These are phyloP conservation scores for Leptomonas pyrrhocoris DNA, from an alignment of 208 protist genomes.

Conservation along the genomic window DNA sequence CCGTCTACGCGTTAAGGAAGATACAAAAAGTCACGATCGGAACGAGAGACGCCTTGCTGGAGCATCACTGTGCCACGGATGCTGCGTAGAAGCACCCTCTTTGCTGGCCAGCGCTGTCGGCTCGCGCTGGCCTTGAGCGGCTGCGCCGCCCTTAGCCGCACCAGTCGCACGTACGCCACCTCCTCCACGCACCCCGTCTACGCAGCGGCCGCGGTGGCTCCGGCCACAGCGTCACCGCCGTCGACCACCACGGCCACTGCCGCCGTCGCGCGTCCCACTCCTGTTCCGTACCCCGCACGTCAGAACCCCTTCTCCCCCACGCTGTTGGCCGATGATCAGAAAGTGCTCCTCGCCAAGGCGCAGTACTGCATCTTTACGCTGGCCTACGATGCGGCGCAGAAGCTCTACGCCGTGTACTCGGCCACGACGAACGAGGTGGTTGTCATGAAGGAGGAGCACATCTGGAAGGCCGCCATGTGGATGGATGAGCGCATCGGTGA, in stretches of 20 bases:
- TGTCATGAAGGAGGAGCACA: constrained; percentile 40
- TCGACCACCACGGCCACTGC: constrained; percentile 1
- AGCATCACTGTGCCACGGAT: constrained; percentile 3
- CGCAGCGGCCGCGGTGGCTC: neutral
- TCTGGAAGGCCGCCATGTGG: constrained; percentile 87
- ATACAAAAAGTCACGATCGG: no score
- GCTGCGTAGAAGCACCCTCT: constrained; percentile 5
- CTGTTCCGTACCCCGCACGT: constrained; percentile 44
- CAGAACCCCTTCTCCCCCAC: constrained; percentile 57
- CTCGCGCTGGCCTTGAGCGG: neutral
- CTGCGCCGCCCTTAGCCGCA: neutral
- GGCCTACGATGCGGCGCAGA: constrained; percentile 40
- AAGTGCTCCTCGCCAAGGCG: constrained; percentile 73
- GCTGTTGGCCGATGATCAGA: constrained; percentile 42
- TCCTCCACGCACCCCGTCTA: constrained; percentile 5
- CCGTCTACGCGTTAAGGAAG: no score
- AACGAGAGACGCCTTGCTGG: neutral
- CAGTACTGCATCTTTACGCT: constrained; percentile 88
- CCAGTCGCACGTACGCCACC: constrained; percentile 15
- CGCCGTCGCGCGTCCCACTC: neutral
- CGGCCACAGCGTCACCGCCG: neutral
- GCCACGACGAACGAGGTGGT: constrained; percentile 82
- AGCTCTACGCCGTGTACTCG: constrained; percentile 71
- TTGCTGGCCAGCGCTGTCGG: neutral
- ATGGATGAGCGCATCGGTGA: constrained; percentile 82